Evolutionary conservation across 352 stramenopile genomes (phyloP).

Genomic region (Phytophthora ohioensis): DNA sequence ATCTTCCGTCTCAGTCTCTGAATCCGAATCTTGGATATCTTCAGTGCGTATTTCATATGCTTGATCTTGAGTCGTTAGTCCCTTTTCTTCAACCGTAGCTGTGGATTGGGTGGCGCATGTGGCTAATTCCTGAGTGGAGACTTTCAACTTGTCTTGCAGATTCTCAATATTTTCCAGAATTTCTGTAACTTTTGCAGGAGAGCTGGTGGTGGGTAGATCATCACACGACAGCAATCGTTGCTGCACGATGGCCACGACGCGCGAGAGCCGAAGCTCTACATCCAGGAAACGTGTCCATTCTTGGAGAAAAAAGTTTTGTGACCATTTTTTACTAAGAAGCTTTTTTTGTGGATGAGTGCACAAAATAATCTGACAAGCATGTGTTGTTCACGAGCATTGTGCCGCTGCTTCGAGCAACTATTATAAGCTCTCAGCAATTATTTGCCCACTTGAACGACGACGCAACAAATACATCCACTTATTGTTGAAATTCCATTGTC

Average conservation of each 20-base stretch:
- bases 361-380: too few relatives aligned
- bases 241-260: neutral
- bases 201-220: neutral
- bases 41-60: too few relatives aligned
- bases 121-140: slow-evolving; percentile 1
- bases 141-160: slow-evolving; percentile 8
- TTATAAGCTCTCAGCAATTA: too few relatives aligned
- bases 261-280: slow-evolving; percentile 10
- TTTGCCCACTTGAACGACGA: too few relatives aligned
- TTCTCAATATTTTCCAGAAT: slow-evolving; percentile 11
- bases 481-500: too few relatives aligned
- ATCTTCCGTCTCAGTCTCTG: slow-evolving; percentile 17
- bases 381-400: too few relatives aligned
- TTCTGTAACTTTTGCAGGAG: neutral
- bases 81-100: neutral
- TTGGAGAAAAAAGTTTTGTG: neutral
- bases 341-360: too few relatives aligned
- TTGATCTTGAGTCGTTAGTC: neutral
- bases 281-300: slow-evolving; percentile 1
- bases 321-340: too few relatives aligned
- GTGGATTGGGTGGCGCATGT: neutral
- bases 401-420: too few relatives aligned
- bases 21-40: neutral
- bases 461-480: too few relatives aligned
- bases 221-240: neutral